Percentiles rank a stretch among this genome's conserved stretches.
Conservation (phyloP, 306 rosid species). For the Erythrophleum fordii region DNA sequence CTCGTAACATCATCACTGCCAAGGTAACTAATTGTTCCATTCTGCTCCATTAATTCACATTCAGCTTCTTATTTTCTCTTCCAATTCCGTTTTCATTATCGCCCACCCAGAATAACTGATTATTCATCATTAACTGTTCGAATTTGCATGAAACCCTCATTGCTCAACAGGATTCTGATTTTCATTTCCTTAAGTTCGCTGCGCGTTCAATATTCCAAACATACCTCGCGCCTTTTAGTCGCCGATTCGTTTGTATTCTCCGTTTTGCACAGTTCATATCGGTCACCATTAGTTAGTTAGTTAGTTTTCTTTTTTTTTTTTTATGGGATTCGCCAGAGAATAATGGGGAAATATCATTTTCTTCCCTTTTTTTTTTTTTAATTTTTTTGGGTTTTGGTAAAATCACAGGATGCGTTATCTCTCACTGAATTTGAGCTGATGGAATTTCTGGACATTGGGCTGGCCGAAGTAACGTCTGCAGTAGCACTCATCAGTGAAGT, state of each 20-base stretch:
- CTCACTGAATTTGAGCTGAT: slow-evolving; percentile 84
- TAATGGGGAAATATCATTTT: background rate
- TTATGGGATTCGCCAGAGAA: background rate
- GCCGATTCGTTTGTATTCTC: background rate
- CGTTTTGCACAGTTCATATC: background rate
- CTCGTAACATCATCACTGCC: slow-evolving; percentile 83
- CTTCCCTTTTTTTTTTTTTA: background rate
- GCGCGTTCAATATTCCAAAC: background rate
- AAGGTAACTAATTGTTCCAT: slow-evolving; percentile 44
- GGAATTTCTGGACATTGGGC: slow-evolving; percentile 82
- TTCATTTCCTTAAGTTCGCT: background rate
- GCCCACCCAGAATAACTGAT: background rate
- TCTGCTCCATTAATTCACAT: background rate
- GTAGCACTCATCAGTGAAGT: slow-evolving; percentile 80
- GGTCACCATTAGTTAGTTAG: background rate
- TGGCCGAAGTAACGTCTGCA: slow-evolving; percentile 68
- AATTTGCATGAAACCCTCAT: slow-evolving; percentile 9
- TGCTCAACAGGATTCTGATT: slow-evolving; percentile 1
- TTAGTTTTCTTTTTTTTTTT: background rate
- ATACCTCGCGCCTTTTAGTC: background rate
- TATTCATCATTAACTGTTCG: background rate
- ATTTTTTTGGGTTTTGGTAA: background rate
- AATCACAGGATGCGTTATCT: slow-evolving; percentile 75
- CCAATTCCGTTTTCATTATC: slow-evolving; percentile 10
- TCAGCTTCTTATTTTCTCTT: background rate